Percentiles rank a stretch among this genome's conserved stretches.
Conservation (phyloP, 1,284 basidiomycete genomes). For the Marasmius oreades region DNA sequence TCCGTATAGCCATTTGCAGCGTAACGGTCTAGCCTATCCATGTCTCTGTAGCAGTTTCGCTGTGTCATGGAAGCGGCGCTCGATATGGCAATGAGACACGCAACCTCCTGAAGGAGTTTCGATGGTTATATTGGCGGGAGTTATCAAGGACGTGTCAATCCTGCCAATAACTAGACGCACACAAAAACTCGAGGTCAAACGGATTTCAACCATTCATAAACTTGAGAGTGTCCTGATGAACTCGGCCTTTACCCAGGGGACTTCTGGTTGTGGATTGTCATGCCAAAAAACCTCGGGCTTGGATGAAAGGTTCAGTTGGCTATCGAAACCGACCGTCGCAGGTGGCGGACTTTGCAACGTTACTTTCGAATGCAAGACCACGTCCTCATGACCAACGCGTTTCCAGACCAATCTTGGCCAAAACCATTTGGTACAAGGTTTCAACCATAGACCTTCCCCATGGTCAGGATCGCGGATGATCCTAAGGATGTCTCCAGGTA, state of each 20-base stretch:
- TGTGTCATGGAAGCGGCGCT: no score
- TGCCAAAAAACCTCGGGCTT: slow-evolving; percentile 8
- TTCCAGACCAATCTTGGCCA: slow-evolving; percentile 41
- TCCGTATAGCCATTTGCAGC: no score
- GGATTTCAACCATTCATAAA: slow-evolving; percentile 22
- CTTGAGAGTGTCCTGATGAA: slow-evolving; percentile 46
- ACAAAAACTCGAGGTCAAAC: not conserved
- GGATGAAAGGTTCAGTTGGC: not conserved
- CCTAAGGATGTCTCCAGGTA: slow-evolving; percentile 28
- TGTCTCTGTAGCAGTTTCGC: no score
- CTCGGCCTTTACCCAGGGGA: slow-evolving; percentile 43
- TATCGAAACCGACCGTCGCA: not conserved
- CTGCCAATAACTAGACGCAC: no score
- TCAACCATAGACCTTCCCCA: slow-evolving; percentile 27
- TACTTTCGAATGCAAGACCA: slow-evolving; percentile 6
- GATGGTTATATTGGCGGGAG: no score
- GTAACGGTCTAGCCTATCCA: no score
- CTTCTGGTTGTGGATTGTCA: slow-evolving; percentile 15
- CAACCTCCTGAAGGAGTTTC: no score
- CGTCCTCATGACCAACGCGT: not conserved
- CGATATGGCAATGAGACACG: no score
- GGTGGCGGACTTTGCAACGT: not conserved
- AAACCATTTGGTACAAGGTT: slow-evolving; percentile 40
- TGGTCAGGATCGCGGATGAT: slow-evolving; percentile 5
- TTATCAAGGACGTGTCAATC: no score